These are phyloP conservation scores for Caryopteris hybrid DNA, from an alignment of 305 asterid genomes.

Conservation along the genomic window DNA sequence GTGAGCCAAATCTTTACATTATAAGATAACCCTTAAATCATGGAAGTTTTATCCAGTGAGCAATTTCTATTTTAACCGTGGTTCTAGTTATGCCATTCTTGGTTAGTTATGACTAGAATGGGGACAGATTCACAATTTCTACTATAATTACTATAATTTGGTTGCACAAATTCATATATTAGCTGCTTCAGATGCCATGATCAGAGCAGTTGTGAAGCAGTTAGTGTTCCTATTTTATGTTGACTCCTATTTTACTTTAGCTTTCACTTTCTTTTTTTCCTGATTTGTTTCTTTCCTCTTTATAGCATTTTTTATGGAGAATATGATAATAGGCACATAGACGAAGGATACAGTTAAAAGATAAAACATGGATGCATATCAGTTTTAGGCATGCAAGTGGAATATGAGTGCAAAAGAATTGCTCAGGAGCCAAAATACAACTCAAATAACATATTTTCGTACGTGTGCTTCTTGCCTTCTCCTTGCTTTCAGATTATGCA, in stretches of 20 bases:
- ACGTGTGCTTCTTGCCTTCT: no score
- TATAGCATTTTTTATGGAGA: background rate
- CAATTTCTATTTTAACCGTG: background rate
- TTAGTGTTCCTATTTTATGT: background rate
- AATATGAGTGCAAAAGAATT: background rate
- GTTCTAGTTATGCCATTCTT: background rate
- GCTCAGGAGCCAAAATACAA: background rate
- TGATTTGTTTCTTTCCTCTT: background rate
- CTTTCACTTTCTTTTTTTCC: background rate
- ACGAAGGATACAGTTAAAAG: background rate
- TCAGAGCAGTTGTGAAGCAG: background rate
- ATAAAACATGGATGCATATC: background rate
- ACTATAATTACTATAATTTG: background rate
- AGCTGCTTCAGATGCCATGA: background rate
- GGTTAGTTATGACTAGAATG: background rate
- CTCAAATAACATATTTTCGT: background rate
- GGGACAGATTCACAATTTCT: background rate
- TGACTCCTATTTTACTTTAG: background rate
- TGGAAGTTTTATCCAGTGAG: background rate
- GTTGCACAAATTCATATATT: background rate
- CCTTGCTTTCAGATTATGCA: background rate
- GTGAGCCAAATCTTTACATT: background rate
- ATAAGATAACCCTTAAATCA: background rate
- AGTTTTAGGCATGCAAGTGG: background rate
- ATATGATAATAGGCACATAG: background rate